Evolutionary conservation across 306 rosid species (phyloP), one percentile per base, ranked within the genome.

Genomic region (Lupinus albus): DNA sequence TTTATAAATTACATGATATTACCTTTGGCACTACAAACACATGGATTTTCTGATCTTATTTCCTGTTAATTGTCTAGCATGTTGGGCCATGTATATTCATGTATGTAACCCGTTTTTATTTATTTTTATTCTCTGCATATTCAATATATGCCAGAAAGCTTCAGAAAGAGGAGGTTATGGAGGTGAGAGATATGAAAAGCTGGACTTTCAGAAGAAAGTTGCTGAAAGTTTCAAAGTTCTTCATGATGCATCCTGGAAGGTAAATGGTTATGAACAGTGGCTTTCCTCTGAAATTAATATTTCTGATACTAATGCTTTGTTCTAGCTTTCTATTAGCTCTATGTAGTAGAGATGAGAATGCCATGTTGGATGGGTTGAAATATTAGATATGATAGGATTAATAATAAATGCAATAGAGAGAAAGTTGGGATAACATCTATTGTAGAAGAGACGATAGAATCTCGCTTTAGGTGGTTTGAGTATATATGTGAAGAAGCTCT

Each of bases 121-220:
- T 72, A 61, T 47, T 46, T 50, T n/a, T 45, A 8, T 70, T 58
- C 56, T 11, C n/a, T 68, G 41, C 55, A 15, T 54, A 64, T 51
- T 58, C 17, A 10, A 72, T 49, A 25, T 39, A 61, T 69, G 41
- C 78, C 87, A 93, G 98, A 87, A 83, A 83, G 99, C 99, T 57
- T 78, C 94, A 1, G 90, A 90, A 67, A 86, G 99, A 83, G 96
- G 92, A 70, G 97, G 92, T 13, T 90, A 93, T 67, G 99, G 99
- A 67, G 84, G 76, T 77, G 99, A 93, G 86, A 83, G 96, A 79
- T 93, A 93, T 74, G 99, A 93, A 82, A 86, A 90, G 77, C 85
- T 89, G 42, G 81, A 78, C 8, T 78, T 78, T 65, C 81, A 78
- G 70, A 72, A 71, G 50, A 78, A 93, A 81, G 97, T 93, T 80